phyloP scores from a whole-genome alignment of 1,284 basidiomycete species.

The Blastosporella zonata region DNA sequence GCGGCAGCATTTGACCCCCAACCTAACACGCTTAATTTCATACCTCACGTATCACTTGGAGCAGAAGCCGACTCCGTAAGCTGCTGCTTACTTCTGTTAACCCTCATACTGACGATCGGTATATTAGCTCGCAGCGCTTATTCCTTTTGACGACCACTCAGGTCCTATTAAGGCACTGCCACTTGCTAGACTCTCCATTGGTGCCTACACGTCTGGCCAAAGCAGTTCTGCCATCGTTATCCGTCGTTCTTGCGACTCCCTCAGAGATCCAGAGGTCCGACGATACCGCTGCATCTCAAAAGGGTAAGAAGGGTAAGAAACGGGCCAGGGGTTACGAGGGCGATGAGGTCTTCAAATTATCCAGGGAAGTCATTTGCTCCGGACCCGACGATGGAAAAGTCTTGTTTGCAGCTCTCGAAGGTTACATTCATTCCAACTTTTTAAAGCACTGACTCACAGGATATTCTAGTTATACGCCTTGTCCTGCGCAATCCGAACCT shows the following conservation, averaged over 20 bases:
- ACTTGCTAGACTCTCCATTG: slow-evolving; percentile 46
- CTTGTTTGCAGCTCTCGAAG: slow-evolving; percentile 57
- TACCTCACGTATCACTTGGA: slow-evolving; percentile 62
- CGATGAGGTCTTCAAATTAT: slow-evolving; percentile 69
- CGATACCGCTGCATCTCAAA: slow-evolving; percentile 25
- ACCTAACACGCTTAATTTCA: slow-evolving; percentile 46
- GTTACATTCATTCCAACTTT: slow-evolving; percentile 34
- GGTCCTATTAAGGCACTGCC: slow-evolving; percentile 42
- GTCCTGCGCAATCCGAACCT: slow-evolving; percentile 51
- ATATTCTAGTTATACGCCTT: slow-evolving; percentile 43
- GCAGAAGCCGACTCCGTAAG: slow-evolving; percentile 48
- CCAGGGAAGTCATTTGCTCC: slow-evolving; percentile 47
- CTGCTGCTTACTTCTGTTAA: slow-evolving; percentile 13
- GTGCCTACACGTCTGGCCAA: slow-evolving; percentile 55
- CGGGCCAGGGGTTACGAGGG: slow-evolving; percentile 72
- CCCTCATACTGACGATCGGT: slow-evolving; percentile 2
- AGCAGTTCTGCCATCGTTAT: slow-evolving; percentile 49
- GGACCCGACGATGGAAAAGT: slow-evolving; percentile 50
- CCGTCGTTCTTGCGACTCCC: slow-evolving; percentile 45
- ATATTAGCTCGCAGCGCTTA: slow-evolving; percentile 40
- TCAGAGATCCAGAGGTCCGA: slow-evolving; percentile 25
- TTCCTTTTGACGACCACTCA: slow-evolving; percentile 43
- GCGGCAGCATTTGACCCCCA: slow-evolving; percentile 49
- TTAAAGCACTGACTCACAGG: neutral
- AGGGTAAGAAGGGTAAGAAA: slow-evolving; percentile 69